These are phyloP conservation scores for Lactifluus hygrophoroides DNA, from an alignment of 768 basidiomycete genomes.

Conservation along the genomic window DNA sequence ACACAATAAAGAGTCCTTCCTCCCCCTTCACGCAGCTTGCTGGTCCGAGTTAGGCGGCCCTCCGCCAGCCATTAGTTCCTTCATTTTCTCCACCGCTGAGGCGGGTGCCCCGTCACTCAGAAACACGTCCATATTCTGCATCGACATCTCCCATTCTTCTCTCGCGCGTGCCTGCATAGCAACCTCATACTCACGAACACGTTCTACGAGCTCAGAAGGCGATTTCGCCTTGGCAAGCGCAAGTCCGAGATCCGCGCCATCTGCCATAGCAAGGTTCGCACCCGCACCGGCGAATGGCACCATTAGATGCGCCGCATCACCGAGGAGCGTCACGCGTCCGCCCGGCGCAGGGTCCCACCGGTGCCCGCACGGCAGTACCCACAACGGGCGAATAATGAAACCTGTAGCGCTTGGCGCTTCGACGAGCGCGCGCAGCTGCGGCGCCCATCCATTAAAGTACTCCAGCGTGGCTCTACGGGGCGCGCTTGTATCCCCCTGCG, in stretches of 20 bases:
- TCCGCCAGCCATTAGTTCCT: not conserved
- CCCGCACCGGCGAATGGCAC: slow-evolving; percentile 32
- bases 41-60: not conserved
- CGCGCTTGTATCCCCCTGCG: not conserved
- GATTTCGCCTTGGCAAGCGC: slow-evolving; percentile 8
- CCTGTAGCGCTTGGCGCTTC: slow-evolving; percentile 3
- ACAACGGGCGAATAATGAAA: slow-evolving; percentile 17
- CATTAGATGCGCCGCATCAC: slow-evolving; percentile 35
- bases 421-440: slow-evolving; percentile 11
- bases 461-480: not conserved
- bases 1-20: not conserved
- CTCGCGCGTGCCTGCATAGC: slow-evolving; percentile 5
- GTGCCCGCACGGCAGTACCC: slow-evolving; percentile 13
- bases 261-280: slow-evolving; percentile 30
- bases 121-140: slow-evolving; percentile 8
- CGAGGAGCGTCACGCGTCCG: slow-evolving; percentile 22
- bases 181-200: slow-evolving; percentile 3
- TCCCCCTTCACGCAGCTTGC: not conserved
- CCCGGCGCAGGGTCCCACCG: slow-evolving; percentile 14
- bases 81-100: not conserved
- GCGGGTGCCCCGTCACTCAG: slow-evolving; percentile 7
- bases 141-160: not conserved
- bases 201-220: not conserved
- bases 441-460: slow-evolving; percentile 4
- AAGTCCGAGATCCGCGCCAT: slow-evolving; percentile 20